Conservation (phyloP, 768 basidiomycete species). For the Pulveroboletus sp. region DNA sequence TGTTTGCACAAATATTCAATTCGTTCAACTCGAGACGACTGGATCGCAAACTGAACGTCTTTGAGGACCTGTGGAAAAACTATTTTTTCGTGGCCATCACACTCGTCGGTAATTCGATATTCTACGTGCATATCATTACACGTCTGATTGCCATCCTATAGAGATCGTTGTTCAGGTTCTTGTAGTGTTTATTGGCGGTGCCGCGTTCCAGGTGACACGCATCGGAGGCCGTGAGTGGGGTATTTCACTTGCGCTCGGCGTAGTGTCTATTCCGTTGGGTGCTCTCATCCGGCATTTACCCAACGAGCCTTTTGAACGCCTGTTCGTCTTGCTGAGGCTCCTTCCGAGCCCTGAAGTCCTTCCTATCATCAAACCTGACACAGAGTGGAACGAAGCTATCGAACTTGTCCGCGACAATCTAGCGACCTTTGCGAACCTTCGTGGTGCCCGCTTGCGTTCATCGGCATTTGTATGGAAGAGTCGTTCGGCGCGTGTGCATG, state of each 20-base stretch:
- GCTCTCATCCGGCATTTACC: conserved; percentile 76
- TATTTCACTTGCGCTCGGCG: conserved; percentile 82
- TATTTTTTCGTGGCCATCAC: conserved; percentile 84
- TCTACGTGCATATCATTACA: neutral
- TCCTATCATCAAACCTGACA: conserved; percentile 58
- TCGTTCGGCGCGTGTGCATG: conserved; percentile 54
- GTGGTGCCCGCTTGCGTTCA: conserved; percentile 83
- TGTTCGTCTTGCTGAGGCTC: conserved; percentile 52
- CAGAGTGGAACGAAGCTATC: conserved; percentile 75
- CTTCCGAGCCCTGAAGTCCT: conserved; percentile 58
- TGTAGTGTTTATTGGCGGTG: conserved; percentile 87
- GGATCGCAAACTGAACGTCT: conserved; percentile 83
- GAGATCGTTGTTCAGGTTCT: conserved; percentile 84
- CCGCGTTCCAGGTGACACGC: conserved; percentile 83
- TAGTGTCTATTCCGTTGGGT: conserved; percentile 85
- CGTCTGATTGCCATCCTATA: conserved; percentile 28
- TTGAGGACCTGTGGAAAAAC: conserved; percentile 76
- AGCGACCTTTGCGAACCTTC: conserved; percentile 70
- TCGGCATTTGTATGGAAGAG: conserved; percentile 84
- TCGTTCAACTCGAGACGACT: conserved; percentile 87
- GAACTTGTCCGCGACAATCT: conserved; percentile 84
- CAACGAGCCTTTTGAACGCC: conserved; percentile 67
- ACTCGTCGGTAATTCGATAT: conserved; percentile 58
- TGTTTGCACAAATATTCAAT: conserved; percentile 97
- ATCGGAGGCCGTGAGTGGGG: conserved; percentile 89